Evolutionary conservation across 371 early-diverging fungal species (phyloP), one percentile per base, ranked within the genome.

Genomic region (Actinomucor elegans): DNA sequence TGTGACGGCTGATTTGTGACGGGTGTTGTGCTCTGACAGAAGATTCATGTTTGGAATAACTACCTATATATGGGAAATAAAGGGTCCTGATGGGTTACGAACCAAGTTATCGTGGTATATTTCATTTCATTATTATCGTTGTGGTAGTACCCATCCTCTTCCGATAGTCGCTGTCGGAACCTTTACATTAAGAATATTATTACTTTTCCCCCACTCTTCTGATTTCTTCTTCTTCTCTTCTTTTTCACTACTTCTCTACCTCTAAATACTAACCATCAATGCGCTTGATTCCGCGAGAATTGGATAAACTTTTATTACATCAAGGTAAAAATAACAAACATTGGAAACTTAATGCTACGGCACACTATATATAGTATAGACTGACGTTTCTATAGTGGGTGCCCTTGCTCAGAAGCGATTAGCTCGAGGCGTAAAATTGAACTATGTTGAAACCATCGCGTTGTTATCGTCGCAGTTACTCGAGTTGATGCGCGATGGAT

Each of bases 401-500:
- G 72, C 45, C 57, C 77, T 97, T 44, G 96, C 97, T 9, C 97
- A 97, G 64, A 87, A 87, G 49, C 83, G 95, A 8, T 81, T 95
- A 23, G 90, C 93, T 9, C 87, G 95, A 17, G 94, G 94, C 6
- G 69, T 94, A 10, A 80, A 86, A 21, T 81, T 97, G n/a, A 97
- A 97, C 66, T 80, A 86, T 26, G 69, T 89, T 5, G 97, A 97
- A 69, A 84, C 94, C 2, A 85, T 85, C 11, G 95, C 94, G 4
- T 70, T 97, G 41, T 87, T 97, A 33, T 90, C 91, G 9, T 84
- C 90, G 6, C 90, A 89, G 57, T 75, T 94, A 6, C 66, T 93
- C 41, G 94, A 97, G 69, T 80, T 91, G 29, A 88, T 91, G 74
- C 81, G 97, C 33, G 94, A 94, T 67, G 95, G 95, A 4, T 75